Base-by-base conservation (phyloP, 139 green algal genomes). In the Picochlorum costavermella region DNA sequence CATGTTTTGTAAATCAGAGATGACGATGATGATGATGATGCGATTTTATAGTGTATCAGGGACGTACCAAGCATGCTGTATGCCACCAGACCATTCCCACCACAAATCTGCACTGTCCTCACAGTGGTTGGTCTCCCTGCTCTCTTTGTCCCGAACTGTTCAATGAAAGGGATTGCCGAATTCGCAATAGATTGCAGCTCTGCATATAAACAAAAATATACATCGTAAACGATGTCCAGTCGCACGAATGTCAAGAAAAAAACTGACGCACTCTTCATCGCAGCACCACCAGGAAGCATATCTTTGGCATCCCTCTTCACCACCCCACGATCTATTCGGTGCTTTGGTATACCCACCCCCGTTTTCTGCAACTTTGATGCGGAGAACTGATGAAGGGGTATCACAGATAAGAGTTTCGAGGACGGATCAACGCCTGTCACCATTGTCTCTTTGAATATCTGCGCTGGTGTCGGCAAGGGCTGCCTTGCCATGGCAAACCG, bases 51-150 rank as follows among this genome's bases (percentile, higher is more conserved):
- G 43, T 23, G 25, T 17, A 50, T 63, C 8, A 45, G 29, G 25
- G 10, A 48, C 68, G 8, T 20, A 75, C 75, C 87, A n/a, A 84
- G 66, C 45, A 92, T 74, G 56, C 75, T 76, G 75, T 86, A 94
- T 11, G 84, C 68, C 23, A 91, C 76, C 8, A 62, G 72, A 46
- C 71, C 78, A 53, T 36, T 71, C 14, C 74, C 63, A 17, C 87
- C 86, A 61, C 80, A 88, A 37, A 83, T 86, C 0, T 75, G 70
- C 4, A 92, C 64, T 30, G 80, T 92, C 70, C 83, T 76, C 14
- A 85, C 83, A 5, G 72, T 80, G 51, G 69, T 70, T 2, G 40
- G n/a, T 49, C 43, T 50, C 4, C 79, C 81, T 9, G 83, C 81
- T 1, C 77, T 64, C 40, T 65, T 33, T 0, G 56, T 59, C 0